Conservation (phyloP, 192 early-diverging fungal genomes). For the Linnemannia exigua region DNA sequence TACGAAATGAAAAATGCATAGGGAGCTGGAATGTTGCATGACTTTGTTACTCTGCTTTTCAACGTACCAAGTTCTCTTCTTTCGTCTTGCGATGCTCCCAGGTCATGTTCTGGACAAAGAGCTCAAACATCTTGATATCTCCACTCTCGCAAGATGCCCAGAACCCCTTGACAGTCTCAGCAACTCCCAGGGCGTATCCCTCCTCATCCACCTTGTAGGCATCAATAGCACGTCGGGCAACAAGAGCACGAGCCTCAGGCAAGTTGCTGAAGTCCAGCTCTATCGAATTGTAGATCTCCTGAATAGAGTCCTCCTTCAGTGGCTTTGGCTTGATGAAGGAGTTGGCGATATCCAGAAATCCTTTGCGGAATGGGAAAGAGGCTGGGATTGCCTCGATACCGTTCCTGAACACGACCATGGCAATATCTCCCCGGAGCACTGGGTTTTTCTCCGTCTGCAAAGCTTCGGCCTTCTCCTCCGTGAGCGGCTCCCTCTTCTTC, state of each 20-base stretch:
- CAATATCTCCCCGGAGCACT: conserved; percentile 80
- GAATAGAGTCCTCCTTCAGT: conserved; percentile 40
- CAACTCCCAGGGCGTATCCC: conserved; percentile 63
- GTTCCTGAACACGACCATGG: conserved; percentile 82
- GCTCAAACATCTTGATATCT: conserved; percentile 68
- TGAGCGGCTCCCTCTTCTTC: conserved; percentile 20
- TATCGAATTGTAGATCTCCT: conserved; percentile 62
- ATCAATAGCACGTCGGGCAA: conserved; percentile 71
- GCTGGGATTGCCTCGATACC: conserved; percentile 81
- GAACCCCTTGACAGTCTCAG: conserved; percentile 65
- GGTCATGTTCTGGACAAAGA: conserved; percentile 74
- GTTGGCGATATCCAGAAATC: conserved; percentile 76
- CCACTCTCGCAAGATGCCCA: conserved; percentile 49
- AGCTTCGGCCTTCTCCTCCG: conserved; percentile 64
- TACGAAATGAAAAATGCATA: background rate
- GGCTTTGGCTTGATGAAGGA: conserved; percentile 67
- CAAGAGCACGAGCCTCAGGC: conserved; percentile 65
- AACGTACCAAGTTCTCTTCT: conserved; percentile 68
- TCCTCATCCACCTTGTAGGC: conserved; percentile 62
- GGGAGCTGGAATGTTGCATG: too few relatives aligned
- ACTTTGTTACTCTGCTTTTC: too few relatives aligned
- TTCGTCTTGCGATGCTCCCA: conserved; percentile 57
- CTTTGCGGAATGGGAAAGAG: conserved; percentile 80
- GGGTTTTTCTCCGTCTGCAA: conserved; percentile 72
- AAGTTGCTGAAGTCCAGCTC: conserved; percentile 70